Percentiles rank a stretch among this genome's conserved stretches.
phyloP scores from a whole-genome alignment of 2,329 filamentous ascomycete genomes.

The Exophiala aquamarina region DNA sequence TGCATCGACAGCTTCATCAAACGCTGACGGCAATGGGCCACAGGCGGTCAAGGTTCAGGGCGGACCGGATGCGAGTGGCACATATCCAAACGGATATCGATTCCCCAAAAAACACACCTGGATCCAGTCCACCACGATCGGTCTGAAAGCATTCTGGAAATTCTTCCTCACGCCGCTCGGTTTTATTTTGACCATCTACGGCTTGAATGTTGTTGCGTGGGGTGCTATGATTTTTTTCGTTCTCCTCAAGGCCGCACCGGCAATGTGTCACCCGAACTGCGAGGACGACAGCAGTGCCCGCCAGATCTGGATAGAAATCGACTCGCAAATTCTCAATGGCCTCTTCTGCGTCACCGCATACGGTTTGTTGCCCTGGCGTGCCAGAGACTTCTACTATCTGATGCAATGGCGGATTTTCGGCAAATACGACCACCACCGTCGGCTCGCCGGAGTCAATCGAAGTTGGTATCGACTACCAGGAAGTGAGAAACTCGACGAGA shows the following conservation, averaged over 20 bases:
- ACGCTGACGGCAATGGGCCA: conserved; percentile 4
- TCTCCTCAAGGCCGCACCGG: conserved; percentile 68
- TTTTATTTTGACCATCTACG: conserved; percentile 75
- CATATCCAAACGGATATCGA: conserved; percentile 37
- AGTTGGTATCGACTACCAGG: conserved; percentile 73
- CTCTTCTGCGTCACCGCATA: conserved; percentile 88
- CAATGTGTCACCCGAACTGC: conserved; percentile 59
- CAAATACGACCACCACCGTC: conserved; percentile 59
- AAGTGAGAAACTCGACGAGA: conserved; percentile 57
- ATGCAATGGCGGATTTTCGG: conserved; percentile 61
- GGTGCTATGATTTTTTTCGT: conserved; percentile 88
- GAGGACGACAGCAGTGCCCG: conserved; percentile 72
- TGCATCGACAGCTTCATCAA: conserved; percentile 8
- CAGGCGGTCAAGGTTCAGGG: conserved; percentile 12
- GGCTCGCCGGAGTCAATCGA: conserved; percentile 71
- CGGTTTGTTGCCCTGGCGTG: conserved; percentile 80
- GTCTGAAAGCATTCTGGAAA: conserved; percentile 33
- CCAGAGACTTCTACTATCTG: conserved; percentile 75
- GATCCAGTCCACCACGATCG: conserved; percentile 33
- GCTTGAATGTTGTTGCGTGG: conserved; percentile 82
- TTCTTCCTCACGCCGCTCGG: conserved; percentile 75
- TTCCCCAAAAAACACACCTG: conserved; percentile 37
- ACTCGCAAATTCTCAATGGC: conserved; percentile 78
- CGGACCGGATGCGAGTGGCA: conserved; percentile 34
- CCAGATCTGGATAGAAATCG: conserved; percentile 81